Evolutionary conservation across 2,329 filamentous ascomycete genomes (phyloP), one percentile per base, ranked within the genome.

Genomic region (Tympanopsis confertula): DNA sequence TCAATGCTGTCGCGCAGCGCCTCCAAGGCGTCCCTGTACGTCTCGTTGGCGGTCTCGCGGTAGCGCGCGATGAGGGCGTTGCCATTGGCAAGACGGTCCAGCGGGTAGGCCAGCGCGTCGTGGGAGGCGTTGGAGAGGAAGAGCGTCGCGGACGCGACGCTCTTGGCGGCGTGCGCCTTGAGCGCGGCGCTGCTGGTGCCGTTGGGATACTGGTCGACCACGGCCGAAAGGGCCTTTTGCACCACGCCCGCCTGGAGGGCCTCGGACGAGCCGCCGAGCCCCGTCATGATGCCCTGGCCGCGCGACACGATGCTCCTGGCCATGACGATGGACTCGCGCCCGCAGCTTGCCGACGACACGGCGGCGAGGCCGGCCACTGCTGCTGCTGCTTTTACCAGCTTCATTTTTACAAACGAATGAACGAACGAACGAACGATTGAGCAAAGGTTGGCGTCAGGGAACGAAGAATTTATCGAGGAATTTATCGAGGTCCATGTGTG

Each of bases 11-110:
- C n/a, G n/a, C n/a, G 22, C 22, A 26, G 22, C 22, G 22, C 7
- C 22, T 7, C 7, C 7, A n/a, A 7, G 7, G 22, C 7, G 22
- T n/a, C 22, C 7, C 7, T 10, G 22, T n/a, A 7, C 7, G 22
- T 10, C 7, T n/a, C 22, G 22, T 7, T 10, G 22, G 7, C 22
- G 22, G 22, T 7, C 7, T 41, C 59, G 12, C 63, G 61, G 39
- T 53, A 44, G 4, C 51, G 41, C 5, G 41, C 35, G 3, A 55
- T 32, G 17, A 54, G 38, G 2, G 49, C 51, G 33, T 53, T 49
- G 35, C 53, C 54, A 39, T 48, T 56, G 17, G 46, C 49, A n/a
- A 56, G 45, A 5, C 53, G 49, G 42, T 56, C 53, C 43, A 57
- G 29, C 3, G 53, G 52, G 41, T 53, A 55, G 1, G 42, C 24